A percentile compares a stretch with the other conserved stretches of the same genome.
phyloP scores from a whole-genome alignment of 352 stramenopile species.

The Globisporangium heterothallicum region DNA sequence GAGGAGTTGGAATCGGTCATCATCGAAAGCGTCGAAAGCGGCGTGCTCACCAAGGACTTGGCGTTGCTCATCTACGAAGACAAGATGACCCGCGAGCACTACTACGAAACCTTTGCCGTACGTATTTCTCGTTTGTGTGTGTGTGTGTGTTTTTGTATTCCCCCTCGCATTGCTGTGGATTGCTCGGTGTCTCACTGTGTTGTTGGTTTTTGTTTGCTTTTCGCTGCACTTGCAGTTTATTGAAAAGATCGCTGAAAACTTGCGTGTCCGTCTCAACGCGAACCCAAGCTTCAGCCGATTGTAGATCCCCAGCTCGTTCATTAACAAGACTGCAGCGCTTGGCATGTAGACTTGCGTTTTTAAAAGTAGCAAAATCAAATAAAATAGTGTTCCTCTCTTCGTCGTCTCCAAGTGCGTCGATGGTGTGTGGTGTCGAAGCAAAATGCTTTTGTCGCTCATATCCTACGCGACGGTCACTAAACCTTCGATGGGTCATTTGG shows the following conservation, averaged over 20 bases:
- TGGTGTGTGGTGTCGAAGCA: not conserved
- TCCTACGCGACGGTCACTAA: not conserved
- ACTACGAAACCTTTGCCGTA: constrained; percentile 67
- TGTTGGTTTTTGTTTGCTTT: constrained; percentile 4
- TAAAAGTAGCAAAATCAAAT: too few species aligned
- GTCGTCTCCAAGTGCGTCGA: not conserved
- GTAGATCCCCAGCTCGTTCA: constrained; percentile 10
- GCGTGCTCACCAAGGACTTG: constrained; percentile 87
- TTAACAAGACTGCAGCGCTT: too few species aligned
- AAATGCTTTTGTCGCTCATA: not conserved
- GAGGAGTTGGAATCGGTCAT: constrained; percentile 69
- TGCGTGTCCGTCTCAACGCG: constrained; percentile 26
- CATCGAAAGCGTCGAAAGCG: constrained; percentile 77
- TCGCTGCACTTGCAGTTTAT: constrained; percentile 34
- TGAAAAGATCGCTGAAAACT: constrained; percentile 45
- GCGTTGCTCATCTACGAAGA: constrained; percentile 74
- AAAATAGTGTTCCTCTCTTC: too few species aligned
- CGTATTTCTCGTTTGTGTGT: not conserved
- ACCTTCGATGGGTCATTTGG: not conserved
- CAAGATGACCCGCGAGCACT: constrained; percentile 74
- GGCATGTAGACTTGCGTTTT: too few species aligned
- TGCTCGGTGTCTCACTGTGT: not conserved
- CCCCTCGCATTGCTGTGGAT: too few species aligned
- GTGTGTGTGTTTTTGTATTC: not conserved
- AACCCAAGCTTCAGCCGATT: constrained; percentile 33